Conservation (phyloP, 306 rosid species). For the Datisca glomerata region DNA sequence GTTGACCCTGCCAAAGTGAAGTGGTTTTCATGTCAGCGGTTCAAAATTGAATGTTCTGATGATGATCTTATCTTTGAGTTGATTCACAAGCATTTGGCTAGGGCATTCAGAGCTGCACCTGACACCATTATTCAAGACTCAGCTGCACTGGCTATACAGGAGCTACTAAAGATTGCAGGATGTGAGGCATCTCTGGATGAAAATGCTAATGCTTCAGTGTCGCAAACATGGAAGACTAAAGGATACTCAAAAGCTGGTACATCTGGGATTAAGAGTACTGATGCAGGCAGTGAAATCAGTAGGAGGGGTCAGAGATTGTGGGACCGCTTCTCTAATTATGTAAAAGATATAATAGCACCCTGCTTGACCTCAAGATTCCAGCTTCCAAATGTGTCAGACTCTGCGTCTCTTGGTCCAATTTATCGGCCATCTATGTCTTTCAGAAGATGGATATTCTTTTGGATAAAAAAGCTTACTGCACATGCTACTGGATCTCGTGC, state of each 20-base stretch:
- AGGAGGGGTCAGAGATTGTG: conserved; percentile 88
- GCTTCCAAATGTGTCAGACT: conserved; percentile 62
- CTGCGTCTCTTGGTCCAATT: conserved; percentile 53
- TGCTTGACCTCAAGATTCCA: conserved; percentile 90
- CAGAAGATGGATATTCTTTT: conserved; percentile 78
- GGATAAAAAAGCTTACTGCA: conserved; percentile 71
- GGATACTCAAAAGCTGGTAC: conserved; percentile 16
- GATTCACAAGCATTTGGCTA: conserved; percentile 88
- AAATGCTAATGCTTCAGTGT: conserved; percentile 43
- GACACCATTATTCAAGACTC: conserved; percentile 93
- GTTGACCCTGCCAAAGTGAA: conserved; percentile 96
- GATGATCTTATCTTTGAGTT: conserved; percentile 92
- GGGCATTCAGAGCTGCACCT: conserved; percentile 94
- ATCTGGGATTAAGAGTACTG: conserved; percentile 21
- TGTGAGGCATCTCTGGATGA: conserved; percentile 84
- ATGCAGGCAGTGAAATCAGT: conserved; percentile 34
- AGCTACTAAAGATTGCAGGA: conserved; percentile 91
- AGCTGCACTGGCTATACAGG: conserved; percentile 96
- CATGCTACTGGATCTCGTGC: conserved; percentile 94
- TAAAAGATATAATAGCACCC: conserved; percentile 94
- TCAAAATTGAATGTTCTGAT: conserved; percentile 92
- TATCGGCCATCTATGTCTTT: conserved; percentile 73
- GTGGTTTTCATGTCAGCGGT: conserved; percentile 62
- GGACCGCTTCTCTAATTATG: conserved; percentile 88
- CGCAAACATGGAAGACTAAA: conserved; percentile 28